Base-by-base conservation (phyloP, 352 stramenopile species). In the Phytophthora palmivora region DNA sequence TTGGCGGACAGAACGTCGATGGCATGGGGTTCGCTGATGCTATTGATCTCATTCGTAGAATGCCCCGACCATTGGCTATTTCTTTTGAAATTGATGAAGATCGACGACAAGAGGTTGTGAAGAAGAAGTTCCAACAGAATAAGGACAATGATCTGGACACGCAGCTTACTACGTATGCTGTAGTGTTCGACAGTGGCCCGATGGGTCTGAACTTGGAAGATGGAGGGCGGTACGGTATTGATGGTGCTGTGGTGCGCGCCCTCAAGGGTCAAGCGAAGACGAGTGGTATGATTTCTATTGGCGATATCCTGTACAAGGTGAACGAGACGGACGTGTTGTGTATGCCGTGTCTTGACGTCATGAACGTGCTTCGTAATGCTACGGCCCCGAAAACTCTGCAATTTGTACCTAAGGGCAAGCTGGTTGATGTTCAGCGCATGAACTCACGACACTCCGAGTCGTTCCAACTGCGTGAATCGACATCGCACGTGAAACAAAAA, bases 131-230 rank as follows among this genome's bases (percentile, higher is more conserved):
- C 44, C 67, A 78, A 44, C 67, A 53, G 8, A 82, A 73, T 41
- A 78, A 83, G 24, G 78, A 86, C 33, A 74, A 91, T 37, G 82
- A 91, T 39, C 55, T 92, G 21, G 84, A 93, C 42, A 82, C 76
- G 49, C 56, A 92, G 59, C 72, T 95, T 21, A 91, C 84, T 43
- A 94, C 87, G 18, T 95, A 95, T 45, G 82, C 83, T 9, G 87
- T 95, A 12, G 87, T 92, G 58, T 95, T 95, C 49, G 87, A 95
- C 34, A 86, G 92, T 44, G 84, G 84, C 0, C 83, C 84, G 0
- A 95, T 95, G 87, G 87, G 82, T 8, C 52, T 95, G 34, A 94
- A 93, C 48, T 50, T 95, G n/a, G 87, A 94, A 73, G 87, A 95
- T 66, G 87, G 82, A 4, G 79, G 85, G 21, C 84, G 87, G 12